These are phyloP conservation scores for Ramaria sp. DNA, from an alignment of 768 basidiomycete species.

Conservation along the genomic window DNA sequence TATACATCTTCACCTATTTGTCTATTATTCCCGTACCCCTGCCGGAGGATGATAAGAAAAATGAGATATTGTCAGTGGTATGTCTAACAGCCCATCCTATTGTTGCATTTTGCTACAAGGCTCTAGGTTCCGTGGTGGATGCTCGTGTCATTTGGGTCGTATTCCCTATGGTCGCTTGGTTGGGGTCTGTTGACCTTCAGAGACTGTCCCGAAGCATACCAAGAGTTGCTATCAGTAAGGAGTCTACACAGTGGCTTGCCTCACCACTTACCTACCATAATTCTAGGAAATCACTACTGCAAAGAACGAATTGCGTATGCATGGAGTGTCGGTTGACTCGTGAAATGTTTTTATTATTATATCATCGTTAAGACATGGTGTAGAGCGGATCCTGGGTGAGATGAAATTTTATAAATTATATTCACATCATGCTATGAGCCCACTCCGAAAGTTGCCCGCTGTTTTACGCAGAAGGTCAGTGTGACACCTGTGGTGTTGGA, in stretches of 20 bases:
- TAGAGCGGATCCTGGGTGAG: too few species aligned
- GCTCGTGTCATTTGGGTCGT: conserved; percentile 69
- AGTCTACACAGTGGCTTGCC: neutral
- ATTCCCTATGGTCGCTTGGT: conserved; percentile 67
- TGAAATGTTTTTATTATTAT: neutral
- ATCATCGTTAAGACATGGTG: too few species aligned
- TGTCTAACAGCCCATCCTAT: conserved; percentile 14
- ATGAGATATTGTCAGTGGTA: conserved; percentile 51
- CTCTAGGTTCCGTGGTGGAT: conserved; percentile 73
- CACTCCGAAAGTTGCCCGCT: conserved; percentile 6
- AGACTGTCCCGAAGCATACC: conserved; percentile 74
- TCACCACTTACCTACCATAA: neutral
- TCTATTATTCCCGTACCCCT: conserved; percentile 45
- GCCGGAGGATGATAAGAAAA: conserved; percentile 32
- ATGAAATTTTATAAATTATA: neutral
- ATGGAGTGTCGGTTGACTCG: conserved; percentile 53
- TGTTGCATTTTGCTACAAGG: neutral
- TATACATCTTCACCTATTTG: conserved; percentile 52
- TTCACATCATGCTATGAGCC: neutral
- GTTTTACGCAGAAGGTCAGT: neutral
- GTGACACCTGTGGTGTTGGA: neutral
- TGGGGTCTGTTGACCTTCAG: conserved; percentile 63
- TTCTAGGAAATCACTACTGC: conserved; percentile 50
- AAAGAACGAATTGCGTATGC: conserved; percentile 45
- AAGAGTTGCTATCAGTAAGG: conserved; percentile 53